Conservation (phyloP, 805 yeast species). For the Lipomyces starkeyi region DNA sequence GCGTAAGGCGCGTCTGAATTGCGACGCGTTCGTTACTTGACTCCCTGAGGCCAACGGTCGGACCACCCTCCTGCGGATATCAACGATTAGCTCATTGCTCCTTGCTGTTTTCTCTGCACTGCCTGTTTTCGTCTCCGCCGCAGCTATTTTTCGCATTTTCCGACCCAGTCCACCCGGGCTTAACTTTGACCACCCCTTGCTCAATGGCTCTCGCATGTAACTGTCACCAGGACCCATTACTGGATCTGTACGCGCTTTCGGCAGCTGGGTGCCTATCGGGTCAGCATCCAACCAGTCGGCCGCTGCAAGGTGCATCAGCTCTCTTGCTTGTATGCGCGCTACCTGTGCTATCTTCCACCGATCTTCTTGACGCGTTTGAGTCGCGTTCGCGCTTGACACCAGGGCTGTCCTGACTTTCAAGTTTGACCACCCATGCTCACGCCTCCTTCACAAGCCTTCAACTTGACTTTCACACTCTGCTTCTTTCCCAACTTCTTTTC, state of each 20-base stretch:
- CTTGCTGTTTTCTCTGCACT: neutral
- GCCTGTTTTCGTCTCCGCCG: neutral
- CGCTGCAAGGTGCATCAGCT: neutral
- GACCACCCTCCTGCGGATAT: neutral
- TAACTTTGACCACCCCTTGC: constrained; percentile 1
- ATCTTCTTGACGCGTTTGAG: constrained; percentile 5
- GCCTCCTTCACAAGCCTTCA: neutral
- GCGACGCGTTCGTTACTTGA: constrained; percentile 1
- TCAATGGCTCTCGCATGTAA: neutral
- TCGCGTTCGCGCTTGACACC: constrained; percentile 1
- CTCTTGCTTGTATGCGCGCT: neutral
- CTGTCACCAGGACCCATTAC: neutral
- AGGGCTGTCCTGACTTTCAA: neutral
- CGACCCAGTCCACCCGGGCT: neutral
- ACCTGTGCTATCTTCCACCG: neutral
- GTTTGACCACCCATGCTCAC: neutral
- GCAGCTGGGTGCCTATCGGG: neutral
- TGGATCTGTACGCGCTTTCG: neutral
- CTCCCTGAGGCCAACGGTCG: neutral
- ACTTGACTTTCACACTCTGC: constrained; percentile 5
- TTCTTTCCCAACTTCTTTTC: neutral
- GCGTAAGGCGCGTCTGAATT: neutral
- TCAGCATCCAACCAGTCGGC: neutral
- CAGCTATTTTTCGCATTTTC: neutral
- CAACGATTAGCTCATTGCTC: neutral